Base-by-base conservation (phyloP, 1,284 basidiomycete species). In the Termitomyces sp. region DNA sequence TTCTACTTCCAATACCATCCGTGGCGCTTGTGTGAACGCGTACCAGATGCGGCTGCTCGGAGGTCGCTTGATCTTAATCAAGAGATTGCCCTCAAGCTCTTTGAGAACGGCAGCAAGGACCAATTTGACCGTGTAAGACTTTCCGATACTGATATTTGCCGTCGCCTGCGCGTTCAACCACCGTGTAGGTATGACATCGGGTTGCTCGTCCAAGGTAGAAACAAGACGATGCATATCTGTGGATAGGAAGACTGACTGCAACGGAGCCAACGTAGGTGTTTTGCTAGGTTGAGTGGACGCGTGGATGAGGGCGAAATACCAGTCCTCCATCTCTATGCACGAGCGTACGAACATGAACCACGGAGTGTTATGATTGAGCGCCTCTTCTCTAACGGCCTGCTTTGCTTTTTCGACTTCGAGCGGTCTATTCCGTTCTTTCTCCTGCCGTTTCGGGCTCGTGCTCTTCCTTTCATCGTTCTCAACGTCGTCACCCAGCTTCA, bases 1-100 rank as follows among this genome's bases (percentile, higher is more conserved):
- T 67, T 95, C 89, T 50, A 98, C 88, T 57, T 86, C 82, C 60
- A 98, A 72, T 24, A 91, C 88, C 80, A 98, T 89, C 65, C 84
- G 84, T 0, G 97, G 96, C 70, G 85, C 82, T 57, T 88, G 78
- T n/a, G 94, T 97, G 67, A 99, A 99, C 0, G 92, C 94, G 70
- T 95, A 99, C 97, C 96, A 99, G 52, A 99, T 80, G 31, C 96
- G 88, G 66, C 91, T 96, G 64, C 88, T 93, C 1, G 97, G 97
- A 9, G 97, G 94, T n/a, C 86, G 82, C 68, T 98, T 99, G 61
- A 98, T 84, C 65, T 90, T 91, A 61, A 98, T 73, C 18, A 95
- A 73, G 43, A 98, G 66, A 65, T 97, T 96, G 14, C 96, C 96
- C 60, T 97, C 92, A 19, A 99, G 71, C 61, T 91, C 88, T 59